These are phyloP conservation scores for Senna tora DNA, from an alignment of 306 rosid genomes.

Conservation along the genomic window DNA sequence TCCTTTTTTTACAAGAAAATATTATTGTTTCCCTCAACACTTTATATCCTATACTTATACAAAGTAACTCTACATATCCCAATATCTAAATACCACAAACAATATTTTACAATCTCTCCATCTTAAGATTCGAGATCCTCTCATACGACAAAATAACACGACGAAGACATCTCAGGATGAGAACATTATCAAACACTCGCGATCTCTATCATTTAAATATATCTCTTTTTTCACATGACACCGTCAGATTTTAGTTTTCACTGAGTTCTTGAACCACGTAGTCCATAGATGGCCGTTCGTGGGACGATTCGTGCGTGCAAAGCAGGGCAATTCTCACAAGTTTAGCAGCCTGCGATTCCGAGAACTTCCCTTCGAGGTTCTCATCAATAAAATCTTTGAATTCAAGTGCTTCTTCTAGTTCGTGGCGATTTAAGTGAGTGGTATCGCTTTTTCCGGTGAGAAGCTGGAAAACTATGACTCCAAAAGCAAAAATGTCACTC, in stretches of 20 bases:
- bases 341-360: slow-evolving; percentile 64
- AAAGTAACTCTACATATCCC: not conserved
- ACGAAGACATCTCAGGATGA: too few species aligned
- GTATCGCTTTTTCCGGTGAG: slow-evolving; percentile 63
- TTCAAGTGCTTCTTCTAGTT: slow-evolving; percentile 45
- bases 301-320: slow-evolving; percentile 73
- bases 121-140: not conserved
- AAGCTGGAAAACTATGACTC: slow-evolving; percentile 71
- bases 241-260: not conserved
- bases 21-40: slow-evolving; percentile 3
- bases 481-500: slow-evolving; percentile 81
- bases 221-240: not conserved
- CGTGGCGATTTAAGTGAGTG: slow-evolving; percentile 46
- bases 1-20: too few species aligned
- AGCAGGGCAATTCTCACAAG: slow-evolving; percentile 63
- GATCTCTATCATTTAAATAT: too few species aligned
- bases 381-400: slow-evolving; percentile 60
- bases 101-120: slow-evolving; percentile 29
- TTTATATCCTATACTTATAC: slow-evolving; percentile 24
- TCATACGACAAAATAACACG: not conserved
- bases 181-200: too few species aligned
- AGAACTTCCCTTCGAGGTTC: slow-evolving; percentile 69
- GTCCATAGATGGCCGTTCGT: slow-evolving; percentile 68
- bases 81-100: not conserved
- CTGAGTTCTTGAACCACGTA: slow-evolving; percentile 52